Evolutionary conservation across 768 basidiomycete genomes (phyloP), one percentile per base, ranked within the genome.

Genomic region (Boletus sp.): DNA sequence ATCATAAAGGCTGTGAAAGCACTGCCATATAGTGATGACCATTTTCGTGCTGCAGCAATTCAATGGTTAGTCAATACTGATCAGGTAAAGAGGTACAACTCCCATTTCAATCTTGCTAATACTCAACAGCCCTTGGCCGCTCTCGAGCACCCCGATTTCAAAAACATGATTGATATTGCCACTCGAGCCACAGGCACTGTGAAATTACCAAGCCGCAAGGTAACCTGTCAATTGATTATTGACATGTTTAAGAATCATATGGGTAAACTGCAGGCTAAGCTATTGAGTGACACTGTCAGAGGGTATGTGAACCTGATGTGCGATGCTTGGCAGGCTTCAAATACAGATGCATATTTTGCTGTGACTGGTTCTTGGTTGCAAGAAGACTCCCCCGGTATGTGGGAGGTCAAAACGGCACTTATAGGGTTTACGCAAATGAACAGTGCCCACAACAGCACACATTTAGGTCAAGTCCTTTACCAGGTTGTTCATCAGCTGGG

Each of bases 391-490:
- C 33, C 30, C 0, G 5, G 21, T 2, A 1, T 29, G 13, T 10
- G 57, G 57, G 40, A 45, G n/a, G 2, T 59, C 1, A 29, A 58
- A 1, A 58, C 17, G 3, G 65, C 66, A 0, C 59, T 79, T 0
- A 43, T 77, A 5, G 72, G 72, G 0, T 79, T 78, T 33, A 60
- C 56, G 0, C 62, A 57, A 13, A 55, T 80, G 39, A 79, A 79
- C 52, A 68, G 58, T 10, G 58, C 71, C n/a, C n/a, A n/a, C n/a
- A n/a, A n/a, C n/a, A n/a, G n/a, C n/a, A n/a, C n/a, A n/a, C n/a
- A n/a, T n/a, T n/a, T n/a, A n/a, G n/a, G n/a, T n/a, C n/a, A n/a
- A n/a, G n/a, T n/a, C n/a, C n/a, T n/a, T n/a, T n/a, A n/a, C n/a
- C n/a, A n/a, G n/a, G n/a, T n/a, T n/a, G n/a, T n/a, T n/a, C n/a